Evolutionary conservation across 148 eudicot genomes (phyloP).

Genomic region (Silene uniflora): DNA sequence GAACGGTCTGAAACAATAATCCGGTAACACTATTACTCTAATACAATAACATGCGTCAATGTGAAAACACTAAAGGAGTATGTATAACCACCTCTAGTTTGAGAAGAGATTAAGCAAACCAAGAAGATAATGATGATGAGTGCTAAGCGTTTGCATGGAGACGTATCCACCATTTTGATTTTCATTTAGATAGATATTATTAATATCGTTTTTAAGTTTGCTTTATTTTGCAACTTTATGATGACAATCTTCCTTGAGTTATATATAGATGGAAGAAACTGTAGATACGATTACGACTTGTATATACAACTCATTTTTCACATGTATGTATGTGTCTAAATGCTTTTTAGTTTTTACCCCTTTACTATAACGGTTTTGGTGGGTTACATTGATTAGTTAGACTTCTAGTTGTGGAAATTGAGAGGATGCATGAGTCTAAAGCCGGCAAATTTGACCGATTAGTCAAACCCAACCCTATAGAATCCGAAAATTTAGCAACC

Average conservation of each 20-base stretch:
- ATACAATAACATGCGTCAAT: no score
- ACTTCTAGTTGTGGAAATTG: no score
- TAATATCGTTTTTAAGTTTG: neutral
- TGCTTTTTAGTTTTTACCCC: neutral
- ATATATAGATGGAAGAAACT: conserved; percentile 5
- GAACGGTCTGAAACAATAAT: no score
- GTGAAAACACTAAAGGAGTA: no score
- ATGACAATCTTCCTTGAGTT: conserved; percentile 1
- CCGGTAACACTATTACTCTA: no score
- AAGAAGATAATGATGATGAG: neutral
- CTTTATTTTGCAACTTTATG: neutral
- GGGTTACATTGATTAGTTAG: no score
- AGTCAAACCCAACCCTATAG: no score
- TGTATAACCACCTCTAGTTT: no score
- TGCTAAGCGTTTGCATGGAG: conserved; percentile 10
- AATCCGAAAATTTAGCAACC: no score
- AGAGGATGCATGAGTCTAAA: no score
- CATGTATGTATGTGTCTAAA: neutral
- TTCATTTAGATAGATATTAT: neutral
- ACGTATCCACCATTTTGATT: neutral
- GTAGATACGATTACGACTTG: conserved; percentile 1
- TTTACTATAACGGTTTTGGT: neutral
- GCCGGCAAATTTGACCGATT: no score
- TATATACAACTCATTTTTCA: neutral
- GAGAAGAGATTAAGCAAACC: conserved; percentile 5